Base-by-base conservation (phyloP, 345 rosid species). In the Bruguiera gymnorhiza region DNA sequence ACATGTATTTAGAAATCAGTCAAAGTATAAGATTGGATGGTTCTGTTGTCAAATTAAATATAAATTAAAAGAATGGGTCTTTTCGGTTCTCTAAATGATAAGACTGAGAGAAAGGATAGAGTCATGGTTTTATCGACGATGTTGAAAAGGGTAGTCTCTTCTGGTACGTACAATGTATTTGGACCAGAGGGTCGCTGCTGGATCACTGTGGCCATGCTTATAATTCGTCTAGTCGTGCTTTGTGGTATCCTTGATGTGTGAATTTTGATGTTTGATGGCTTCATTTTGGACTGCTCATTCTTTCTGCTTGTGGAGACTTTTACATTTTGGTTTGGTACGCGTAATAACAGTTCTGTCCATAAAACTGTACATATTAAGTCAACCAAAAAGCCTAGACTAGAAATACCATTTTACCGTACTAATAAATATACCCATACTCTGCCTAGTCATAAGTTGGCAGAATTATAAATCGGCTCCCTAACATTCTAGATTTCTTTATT, bases 91-190 rank as follows among this genome's bases (percentile, higher is more conserved):
- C 5, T 13, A 13, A 11, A 43, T 43, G 50, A 13, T 9, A 43
- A 43, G 29, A 1, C 3, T 3, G 43, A 18, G 0, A 18, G 18
- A 8, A 4, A 30, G 10, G n/a, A 57, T 60, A 8, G 32, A 20
- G 50, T 56, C 66, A 31, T 2, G 30, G 27, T 7, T n/a, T 21
- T 31, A 46, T 15, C 30, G 46, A 29, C 59, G 64, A 60, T 15
- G 7, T 31, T 66, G 23, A 15, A 36, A 36, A 23, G 6, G 32
- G 8, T 34, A 9, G 7, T 16, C 21, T 53, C 56, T 53, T 13
- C 0, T 51, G 11, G 51, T 6, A 32, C 63, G 11, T 62, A 31
- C 73, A 62, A 19, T 70, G 73, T 46, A 70, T 52, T 24, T 50
- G 59, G 9, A 56, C 60, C 29, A 8, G 60, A 56, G 18, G 29